phyloP scores from a whole-genome alignment of 345 rosid genomes.

The Durio zibethinus region DNA sequence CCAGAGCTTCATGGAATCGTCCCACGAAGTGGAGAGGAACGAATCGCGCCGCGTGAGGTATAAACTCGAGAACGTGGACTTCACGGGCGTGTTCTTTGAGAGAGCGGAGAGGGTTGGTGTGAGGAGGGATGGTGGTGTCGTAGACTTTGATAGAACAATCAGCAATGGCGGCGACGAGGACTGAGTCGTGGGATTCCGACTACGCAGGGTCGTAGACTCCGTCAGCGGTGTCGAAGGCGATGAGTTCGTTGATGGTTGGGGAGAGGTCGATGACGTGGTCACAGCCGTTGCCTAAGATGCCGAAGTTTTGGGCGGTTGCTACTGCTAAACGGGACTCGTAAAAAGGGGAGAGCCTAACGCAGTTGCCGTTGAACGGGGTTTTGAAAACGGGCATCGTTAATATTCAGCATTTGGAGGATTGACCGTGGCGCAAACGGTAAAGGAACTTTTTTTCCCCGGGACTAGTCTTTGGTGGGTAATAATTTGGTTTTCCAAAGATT shows the following conservation, averaged over 20 bases:
- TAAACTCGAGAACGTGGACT: slow-evolving; percentile 76
- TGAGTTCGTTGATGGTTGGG: slow-evolving; percentile 52
- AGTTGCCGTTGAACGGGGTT: slow-evolving; percentile 80
- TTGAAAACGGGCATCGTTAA: slow-evolving; percentile 70
- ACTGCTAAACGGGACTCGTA: slow-evolving; percentile 83
- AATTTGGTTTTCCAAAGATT: background rate
- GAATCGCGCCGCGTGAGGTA: slow-evolving; percentile 94
- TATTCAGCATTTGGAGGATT: background rate
- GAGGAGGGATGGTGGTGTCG: slow-evolving; percentile 72
- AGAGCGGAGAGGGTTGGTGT: slow-evolving; percentile 71
- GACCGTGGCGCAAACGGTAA: background rate
- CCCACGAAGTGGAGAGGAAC: slow-evolving; percentile 86
- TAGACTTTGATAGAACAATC: slow-evolving; percentile 89
- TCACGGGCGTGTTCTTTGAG: slow-evolving; percentile 92
- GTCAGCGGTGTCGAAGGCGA: slow-evolving; percentile 78
- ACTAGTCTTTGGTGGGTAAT: background rate
- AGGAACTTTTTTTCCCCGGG: background rate
- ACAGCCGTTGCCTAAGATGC: slow-evolving; percentile 93
- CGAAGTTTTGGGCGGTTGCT: slow-evolving; percentile 89
- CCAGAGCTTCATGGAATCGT: slow-evolving; percentile 89
- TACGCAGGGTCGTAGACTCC: slow-evolving; percentile 82
- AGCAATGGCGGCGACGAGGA: slow-evolving; percentile 69
- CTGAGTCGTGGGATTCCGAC: slow-evolving; percentile 96
- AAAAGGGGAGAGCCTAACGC: slow-evolving; percentile 88
- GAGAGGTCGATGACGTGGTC: slow-evolving; percentile 79